A percentile compares a stretch with the other conserved stretches of the same genome.
phyloP scores from a whole-genome alignment of 2,329 filamentous ascomycete genomes.

The Akanthomyces dipterigenus region DNA sequence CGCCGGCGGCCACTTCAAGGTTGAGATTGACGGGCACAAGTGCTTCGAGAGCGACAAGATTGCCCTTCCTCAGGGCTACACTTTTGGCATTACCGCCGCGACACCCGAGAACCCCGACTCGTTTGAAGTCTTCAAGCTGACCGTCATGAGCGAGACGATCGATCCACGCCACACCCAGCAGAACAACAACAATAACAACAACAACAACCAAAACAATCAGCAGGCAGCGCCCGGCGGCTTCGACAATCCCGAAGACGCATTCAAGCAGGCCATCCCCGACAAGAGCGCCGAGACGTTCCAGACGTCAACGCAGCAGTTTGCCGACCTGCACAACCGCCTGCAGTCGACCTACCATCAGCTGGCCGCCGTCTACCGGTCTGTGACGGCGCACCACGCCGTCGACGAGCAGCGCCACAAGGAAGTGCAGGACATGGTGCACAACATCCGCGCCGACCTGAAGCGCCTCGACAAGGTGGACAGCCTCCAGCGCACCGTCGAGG shows the following conservation, averaged over 20 bases:
- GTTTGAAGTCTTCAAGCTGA: conserved; percentile 86
- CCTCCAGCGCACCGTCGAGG: conserved; percentile 36
- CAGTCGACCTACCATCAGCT: conserved; percentile 67
- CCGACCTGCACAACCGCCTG: conserved; percentile 77
- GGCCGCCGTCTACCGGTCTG: conserved; percentile 51
- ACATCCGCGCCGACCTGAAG: conserved; percentile 38
- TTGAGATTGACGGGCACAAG: conserved; percentile 68
- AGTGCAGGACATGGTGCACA: conserved; percentile 39
- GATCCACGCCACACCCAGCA: conserved; percentile 20
- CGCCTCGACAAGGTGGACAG: conserved; percentile 39
- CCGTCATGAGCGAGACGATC: conserved; percentile 55
- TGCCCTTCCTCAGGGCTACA: conserved; percentile 70
- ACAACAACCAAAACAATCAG: conserved; percentile 21
- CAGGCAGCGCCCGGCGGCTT: neutral
- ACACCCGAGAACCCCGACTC: conserved; percentile 90
- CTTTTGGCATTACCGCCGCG: conserved; percentile 79
- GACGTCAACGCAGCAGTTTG: conserved; percentile 59
- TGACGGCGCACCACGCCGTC: conserved; percentile 43
- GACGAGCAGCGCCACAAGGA: conserved; percentile 53
- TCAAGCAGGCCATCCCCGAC: conserved; percentile 41
- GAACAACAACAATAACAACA: conserved; percentile 20
- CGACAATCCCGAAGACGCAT: conserved; percentile 21
- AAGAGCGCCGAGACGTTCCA: conserved; percentile 39
- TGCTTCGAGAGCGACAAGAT: conserved; percentile 85
- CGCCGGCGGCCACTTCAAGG: conserved; percentile 58